These are phyloP conservation scores for Strigomonas culicis DNA, from an alignment of 208 protist species.

Conservation along the genomic window DNA sequence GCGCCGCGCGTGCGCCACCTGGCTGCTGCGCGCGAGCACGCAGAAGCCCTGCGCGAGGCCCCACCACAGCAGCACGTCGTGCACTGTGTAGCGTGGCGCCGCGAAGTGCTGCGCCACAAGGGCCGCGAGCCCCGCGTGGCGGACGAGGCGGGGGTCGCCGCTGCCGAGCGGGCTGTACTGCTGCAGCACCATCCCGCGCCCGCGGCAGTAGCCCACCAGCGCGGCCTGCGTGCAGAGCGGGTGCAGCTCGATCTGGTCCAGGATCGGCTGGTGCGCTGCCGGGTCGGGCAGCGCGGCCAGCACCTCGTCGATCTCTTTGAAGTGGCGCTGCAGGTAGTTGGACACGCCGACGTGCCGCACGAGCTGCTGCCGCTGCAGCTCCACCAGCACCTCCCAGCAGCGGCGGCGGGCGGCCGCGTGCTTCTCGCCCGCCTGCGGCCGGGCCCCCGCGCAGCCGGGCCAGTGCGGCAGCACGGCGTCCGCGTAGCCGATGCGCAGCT, in stretches of 20 bases:
- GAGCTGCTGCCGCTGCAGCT: conserved; percentile 44
- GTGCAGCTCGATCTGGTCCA: conserved; percentile 90
- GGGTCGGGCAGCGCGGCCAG: neutral
- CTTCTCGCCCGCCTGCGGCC: conserved; percentile 34
- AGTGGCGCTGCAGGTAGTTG: conserved; percentile 81
- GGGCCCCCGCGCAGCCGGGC: conserved; percentile 64
- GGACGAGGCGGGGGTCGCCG: conserved; percentile 35
- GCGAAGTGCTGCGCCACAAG: conserved; percentile 37
- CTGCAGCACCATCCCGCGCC: conserved; percentile 64
- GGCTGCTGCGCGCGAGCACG: conserved; percentile 55
- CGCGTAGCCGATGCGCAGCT: conserved; percentile 64
- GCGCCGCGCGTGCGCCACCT: conserved; percentile 28
- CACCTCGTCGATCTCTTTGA: conserved; percentile 30
- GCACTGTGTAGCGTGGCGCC: conserved; percentile 21
- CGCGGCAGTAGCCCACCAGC: conserved; percentile 46
- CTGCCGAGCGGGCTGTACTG: conserved; percentile 81
- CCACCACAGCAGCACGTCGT: conserved; percentile 72
- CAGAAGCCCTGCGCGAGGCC: conserved; percentile 66
- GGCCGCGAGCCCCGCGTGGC: conserved; percentile 42
- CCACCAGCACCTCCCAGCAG: conserved; percentile 62
- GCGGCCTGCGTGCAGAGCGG: conserved; percentile 67
- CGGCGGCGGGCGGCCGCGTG: conserved; percentile 51
- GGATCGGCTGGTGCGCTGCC: conserved; percentile 14
- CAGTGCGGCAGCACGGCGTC: conserved; percentile 83
- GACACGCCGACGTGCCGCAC: conserved; percentile 69